Percentiles rank a stretch among this genome's conserved stretches.
Evolutionary conservation across 176 grass and related monocot species (phyloP).

Genomic region (Dactylis glomerata): DNA sequence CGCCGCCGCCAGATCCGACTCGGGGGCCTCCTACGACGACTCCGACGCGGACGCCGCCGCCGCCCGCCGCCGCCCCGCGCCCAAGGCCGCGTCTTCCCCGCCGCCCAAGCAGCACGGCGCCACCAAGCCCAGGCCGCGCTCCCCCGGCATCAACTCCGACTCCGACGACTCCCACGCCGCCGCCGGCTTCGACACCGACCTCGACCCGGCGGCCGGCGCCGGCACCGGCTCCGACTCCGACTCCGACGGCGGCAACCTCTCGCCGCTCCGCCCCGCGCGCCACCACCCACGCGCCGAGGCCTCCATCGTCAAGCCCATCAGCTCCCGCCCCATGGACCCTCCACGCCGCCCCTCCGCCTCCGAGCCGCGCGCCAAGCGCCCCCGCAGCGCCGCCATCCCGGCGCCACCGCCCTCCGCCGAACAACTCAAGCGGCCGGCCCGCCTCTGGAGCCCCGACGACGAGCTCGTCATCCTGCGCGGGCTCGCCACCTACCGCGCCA

Average conservation of each 20-base stretch:
- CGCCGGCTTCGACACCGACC: conserved; percentile 28
- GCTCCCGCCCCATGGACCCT: conserved; percentile 60
- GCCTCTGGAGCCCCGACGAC: conserved; percentile 53
- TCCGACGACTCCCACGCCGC: conserved; percentile 19
- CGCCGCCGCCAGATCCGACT: conserved; percentile 40
- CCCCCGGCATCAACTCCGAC: conserved; percentile 28
- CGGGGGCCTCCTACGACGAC: conserved; percentile 36
- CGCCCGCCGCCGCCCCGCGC: conserved; percentile 12
- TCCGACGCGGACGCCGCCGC: neutral
- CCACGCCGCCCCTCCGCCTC: conserved; percentile 21
- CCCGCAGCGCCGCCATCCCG: conserved; percentile 25
- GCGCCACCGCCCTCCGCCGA: conserved; percentile 13
- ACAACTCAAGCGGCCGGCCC: conserved; percentile 38
- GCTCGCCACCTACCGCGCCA: conserved; percentile 42
- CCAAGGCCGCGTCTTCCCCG: neutral
- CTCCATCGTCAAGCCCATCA: conserved; percentile 63
- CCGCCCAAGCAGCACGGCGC: conserved; percentile 5
- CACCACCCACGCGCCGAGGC: conserved; percentile 40
- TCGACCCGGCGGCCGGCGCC: neutral
- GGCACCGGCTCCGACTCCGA: conserved; percentile 44
- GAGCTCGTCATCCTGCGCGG: conserved; percentile 63
- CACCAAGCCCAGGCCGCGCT: conserved; percentile 21
- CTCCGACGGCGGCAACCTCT: conserved; percentile 35
- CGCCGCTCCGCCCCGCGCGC: conserved; percentile 29
- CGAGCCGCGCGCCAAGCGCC: conserved; percentile 46